These are phyloP conservation scores for Yamadazyma tumulicola DNA, from an alignment of 805 yeast genomes.

Conservation along the genomic window DNA sequence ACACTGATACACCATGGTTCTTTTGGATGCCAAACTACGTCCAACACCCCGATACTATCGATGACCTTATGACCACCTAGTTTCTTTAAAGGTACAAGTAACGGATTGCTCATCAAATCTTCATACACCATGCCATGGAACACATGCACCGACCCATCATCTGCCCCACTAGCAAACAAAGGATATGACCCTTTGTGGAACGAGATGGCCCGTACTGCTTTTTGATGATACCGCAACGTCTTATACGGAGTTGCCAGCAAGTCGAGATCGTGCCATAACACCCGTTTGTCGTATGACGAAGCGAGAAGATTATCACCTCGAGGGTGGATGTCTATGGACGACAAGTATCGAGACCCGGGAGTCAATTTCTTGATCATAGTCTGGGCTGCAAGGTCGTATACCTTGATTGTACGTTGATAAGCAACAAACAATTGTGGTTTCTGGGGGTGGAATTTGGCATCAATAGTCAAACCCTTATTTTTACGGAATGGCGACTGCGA, in stretches of 20 bases:
- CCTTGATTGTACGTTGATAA: slow-evolving; percentile 87
- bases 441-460: slow-evolving; percentile 95
- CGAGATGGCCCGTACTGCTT: slow-evolving; percentile 84
- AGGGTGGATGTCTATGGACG: slow-evolving; percentile 90
- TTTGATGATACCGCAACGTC: slow-evolving; percentile 90
- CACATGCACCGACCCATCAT: slow-evolving; percentile 88
- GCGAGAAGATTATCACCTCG: slow-evolving; percentile 93
- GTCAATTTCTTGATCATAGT: slow-evolving; percentile 73
- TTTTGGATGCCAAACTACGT: slow-evolving; percentile 91
- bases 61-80: slow-evolving; percentile 83
- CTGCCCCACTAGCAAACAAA: slow-evolving; percentile 89
- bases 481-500: slow-evolving; percentile 95
- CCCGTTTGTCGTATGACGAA: slow-evolving; percentile 90
- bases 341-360: slow-evolving; percentile 96
- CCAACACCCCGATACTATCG: slow-evolving; percentile 81
- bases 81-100: slow-evolving; percentile 93
- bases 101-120: slow-evolving; percentile 90
- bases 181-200: slow-evolving; percentile 88
- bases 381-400: slow-evolving; percentile 89
- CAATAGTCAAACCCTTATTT: slow-evolving; percentile 91
- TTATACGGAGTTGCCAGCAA: slow-evolving; percentile 87
- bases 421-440: slow-evolving; percentile 92
- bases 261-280: slow-evolving; percentile 96
- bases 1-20: slow-evolving; percentile 98
- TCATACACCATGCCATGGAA: slow-evolving; percentile 97